phyloP scores from a whole-genome alignment of 2,329 filamentous ascomycete genomes.

The Penicillium sp. region DNA sequence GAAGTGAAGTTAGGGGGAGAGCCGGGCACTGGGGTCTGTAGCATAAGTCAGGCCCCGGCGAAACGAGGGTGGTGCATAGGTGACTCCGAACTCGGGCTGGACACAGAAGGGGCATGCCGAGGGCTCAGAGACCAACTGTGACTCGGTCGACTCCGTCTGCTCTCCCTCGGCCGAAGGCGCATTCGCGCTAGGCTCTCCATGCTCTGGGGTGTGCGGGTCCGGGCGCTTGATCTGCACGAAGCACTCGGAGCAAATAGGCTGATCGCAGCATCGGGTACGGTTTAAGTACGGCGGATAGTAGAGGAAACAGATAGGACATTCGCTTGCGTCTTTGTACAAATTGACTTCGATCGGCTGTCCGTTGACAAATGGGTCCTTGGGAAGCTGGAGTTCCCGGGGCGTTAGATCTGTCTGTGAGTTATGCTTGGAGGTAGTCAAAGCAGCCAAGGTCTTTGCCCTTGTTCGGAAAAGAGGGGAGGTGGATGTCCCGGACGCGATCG shows the following conservation, averaged over 20 bases:
- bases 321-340: constrained; percentile 83
- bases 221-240: constrained; percentile 98
- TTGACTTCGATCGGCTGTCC: constrained; percentile 92
- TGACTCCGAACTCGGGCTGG: constrained; percentile 93
- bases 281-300: constrained; percentile 95
- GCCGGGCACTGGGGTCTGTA: constrained; percentile 50
- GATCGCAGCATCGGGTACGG: constrained; percentile 90
- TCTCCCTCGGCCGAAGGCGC: constrained; percentile 35
- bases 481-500: constrained; percentile 52
- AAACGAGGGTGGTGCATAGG: constrained; percentile 86
- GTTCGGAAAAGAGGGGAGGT: constrained; percentile 68
- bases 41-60: constrained; percentile 76
- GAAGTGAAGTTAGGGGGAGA: constrained; percentile 58
- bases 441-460: constrained; percentile 84
- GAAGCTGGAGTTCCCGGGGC: constrained; percentile 75
- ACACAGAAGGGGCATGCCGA: constrained; percentile 94
- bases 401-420: constrained; percentile 68
- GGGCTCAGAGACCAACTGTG: constrained; percentile 81
- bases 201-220: constrained; percentile 85
- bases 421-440: constrained; percentile 76
- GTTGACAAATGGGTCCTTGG: constrained; percentile 83
- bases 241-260: constrained; percentile 95
- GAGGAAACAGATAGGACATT: constrained; percentile 96
- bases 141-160: constrained; percentile 48
- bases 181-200: constrained; percentile 53